phyloP scores from a whole-genome alignment of 805 yeast species.

The Ogataea saltuana region DNA sequence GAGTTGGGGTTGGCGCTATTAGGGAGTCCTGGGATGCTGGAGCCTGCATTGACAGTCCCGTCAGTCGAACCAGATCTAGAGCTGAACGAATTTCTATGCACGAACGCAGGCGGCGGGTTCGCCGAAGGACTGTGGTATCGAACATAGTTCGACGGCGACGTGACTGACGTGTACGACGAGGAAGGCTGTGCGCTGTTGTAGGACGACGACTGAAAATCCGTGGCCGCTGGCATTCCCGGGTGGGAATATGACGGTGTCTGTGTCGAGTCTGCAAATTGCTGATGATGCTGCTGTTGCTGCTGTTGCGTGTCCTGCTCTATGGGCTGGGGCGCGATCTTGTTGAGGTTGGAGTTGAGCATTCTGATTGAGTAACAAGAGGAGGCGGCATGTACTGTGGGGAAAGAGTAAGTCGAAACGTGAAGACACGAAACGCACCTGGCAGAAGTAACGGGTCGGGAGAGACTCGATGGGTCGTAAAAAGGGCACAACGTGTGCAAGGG shows the following conservation, averaged over 20 bases:
- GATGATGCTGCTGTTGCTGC: conserved; percentile 18
- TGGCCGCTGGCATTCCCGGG: too few species aligned
- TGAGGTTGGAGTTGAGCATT: conserved; percentile 18
- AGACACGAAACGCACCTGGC: neutral
- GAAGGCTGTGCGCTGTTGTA: conserved; percentile 15
- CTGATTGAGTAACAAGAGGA: conserved; percentile 2
- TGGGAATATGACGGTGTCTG: neutral
- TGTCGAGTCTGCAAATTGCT: too few species aligned
- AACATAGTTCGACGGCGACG: conserved; percentile 34
- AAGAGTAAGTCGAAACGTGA: neutral
- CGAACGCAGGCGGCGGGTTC: conserved; percentile 31
- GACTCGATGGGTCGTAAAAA: too few species aligned
- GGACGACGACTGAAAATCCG: conserved; percentile 12
- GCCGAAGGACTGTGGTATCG: conserved; percentile 37
- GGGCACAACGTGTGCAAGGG: too few species aligned
- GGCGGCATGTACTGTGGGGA: neutral
- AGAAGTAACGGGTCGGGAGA: neutral
- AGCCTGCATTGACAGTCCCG: conserved; percentile 9
- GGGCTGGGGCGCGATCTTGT: conserved; percentile 20
- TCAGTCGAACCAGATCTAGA: conserved; percentile 32
- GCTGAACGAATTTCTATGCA: conserved; percentile 29
- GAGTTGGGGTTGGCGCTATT: conserved; percentile 9
- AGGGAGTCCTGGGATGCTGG: conserved; percentile 16
- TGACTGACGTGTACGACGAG: conserved; percentile 30
- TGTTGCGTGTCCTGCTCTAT: conserved; percentile 19